phyloP scores from a whole-genome alignment of 2,329 filamentous ascomycete genomes.

The Cladosporium sp. region DNA sequence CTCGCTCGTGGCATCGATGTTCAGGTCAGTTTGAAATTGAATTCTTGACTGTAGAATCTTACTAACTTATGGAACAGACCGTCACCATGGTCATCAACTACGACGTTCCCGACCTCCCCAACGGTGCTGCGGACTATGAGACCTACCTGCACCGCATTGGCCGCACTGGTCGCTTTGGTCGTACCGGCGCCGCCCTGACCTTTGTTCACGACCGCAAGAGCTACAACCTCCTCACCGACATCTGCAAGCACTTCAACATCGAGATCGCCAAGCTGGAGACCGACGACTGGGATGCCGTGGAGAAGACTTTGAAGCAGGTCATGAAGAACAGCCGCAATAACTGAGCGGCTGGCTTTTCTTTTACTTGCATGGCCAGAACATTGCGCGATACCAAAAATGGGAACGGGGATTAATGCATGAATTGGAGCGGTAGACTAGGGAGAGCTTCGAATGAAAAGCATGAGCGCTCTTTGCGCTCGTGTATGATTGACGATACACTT shows the following conservation, averaged over 20 bases:
- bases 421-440: no score
- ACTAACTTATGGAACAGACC: constrained; percentile 45
- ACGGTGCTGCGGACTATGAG: constrained; percentile 76
- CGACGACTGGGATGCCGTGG: constrained; percentile 85
- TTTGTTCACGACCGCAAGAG: constrained; percentile 86
- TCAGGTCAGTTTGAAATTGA: constrained; percentile 4
- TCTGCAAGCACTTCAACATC: constrained; percentile 74
- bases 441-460: no score
- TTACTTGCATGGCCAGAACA: neutral
- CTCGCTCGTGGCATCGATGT: constrained; percentile 93
- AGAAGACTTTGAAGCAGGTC: constrained; percentile 74
- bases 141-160: constrained; percentile 98
- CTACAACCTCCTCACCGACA: constrained; percentile 73
- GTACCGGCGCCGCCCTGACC: constrained; percentile 91
- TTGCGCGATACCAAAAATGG: neutral
- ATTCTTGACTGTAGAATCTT: no score
- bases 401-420: no score
- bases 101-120: constrained; percentile 52
- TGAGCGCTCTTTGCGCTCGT: no score
- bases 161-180: constrained; percentile 92
- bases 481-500: no score
- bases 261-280: constrained; percentile 77
- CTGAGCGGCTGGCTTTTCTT: neutral
- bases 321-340: constrained; percentile 56
- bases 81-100: constrained; percentile 99